A percentile compares a stretch with the other conserved stretches of the same genome.
Conservation (phyloP, 2,329 filamentous ascomycete genomes). For the Aspergillus piperis region DNA sequence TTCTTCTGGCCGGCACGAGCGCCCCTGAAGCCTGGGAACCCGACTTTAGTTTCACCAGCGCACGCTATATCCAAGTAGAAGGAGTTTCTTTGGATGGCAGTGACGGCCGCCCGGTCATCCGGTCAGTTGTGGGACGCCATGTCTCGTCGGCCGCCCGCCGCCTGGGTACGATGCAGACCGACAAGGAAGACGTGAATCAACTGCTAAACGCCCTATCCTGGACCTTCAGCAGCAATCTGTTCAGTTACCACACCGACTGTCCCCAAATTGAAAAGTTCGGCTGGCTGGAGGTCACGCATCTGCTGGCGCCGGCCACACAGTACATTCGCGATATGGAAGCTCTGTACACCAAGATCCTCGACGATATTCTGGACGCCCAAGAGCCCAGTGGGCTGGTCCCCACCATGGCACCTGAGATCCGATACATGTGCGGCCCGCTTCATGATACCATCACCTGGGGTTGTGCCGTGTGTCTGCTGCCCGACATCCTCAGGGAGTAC, state of each 20-base stretch:
- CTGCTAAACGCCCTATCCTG: constrained; percentile 46
- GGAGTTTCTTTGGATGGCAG: constrained; percentile 17
- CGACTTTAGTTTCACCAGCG: constrained; percentile 29
- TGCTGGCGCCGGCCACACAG: constrained; percentile 49
- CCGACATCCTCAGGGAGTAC: constrained; percentile 24
- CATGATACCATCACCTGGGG: constrained; percentile 45
- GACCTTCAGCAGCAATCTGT: constrained; percentile 48
- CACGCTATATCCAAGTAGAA: constrained; percentile 27
- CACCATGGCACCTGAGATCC: constrained; percentile 51
- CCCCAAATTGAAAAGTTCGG: constrained; percentile 53
- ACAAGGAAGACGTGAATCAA: constrained; percentile 25
- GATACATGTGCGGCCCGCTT: constrained; percentile 53
- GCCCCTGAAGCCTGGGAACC: constrained; percentile 22
- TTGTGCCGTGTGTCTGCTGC: constrained; percentile 26
- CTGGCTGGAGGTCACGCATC: constrained; percentile 51
- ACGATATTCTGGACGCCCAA: constrained; percentile 51
- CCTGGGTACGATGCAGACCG: constrained; percentile 24
- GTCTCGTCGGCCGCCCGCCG: constrained; percentile 25
- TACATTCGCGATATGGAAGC: constrained; percentile 52
- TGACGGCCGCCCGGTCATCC: constrained; percentile 18
- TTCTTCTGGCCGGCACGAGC: constrained; percentile 21
- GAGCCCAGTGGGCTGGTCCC: constrained; percentile 49
- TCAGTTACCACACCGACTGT: constrained; percentile 53
- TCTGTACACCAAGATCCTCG: constrained; percentile 50
- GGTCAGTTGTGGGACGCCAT: constrained; percentile 23